phyloP scores from a whole-genome alignment of 805 yeast species.

The Candida sonorensis region DNA sequence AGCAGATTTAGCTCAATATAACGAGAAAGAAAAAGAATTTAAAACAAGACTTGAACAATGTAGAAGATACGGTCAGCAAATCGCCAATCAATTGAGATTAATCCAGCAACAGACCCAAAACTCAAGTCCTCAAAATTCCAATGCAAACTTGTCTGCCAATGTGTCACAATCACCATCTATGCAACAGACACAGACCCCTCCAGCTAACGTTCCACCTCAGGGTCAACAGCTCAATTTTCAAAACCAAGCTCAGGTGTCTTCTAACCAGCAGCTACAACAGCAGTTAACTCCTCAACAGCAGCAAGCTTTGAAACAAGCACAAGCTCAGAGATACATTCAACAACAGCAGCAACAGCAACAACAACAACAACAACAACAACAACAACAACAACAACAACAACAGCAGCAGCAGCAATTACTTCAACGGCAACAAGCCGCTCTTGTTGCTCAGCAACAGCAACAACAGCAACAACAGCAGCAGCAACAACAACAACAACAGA shows the following conservation, averaged over 20 bases:
- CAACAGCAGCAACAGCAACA: constrained; percentile 8
- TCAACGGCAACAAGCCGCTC: constrained; percentile 6
- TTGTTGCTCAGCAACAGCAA: constrained; percentile 4
- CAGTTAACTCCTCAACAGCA: constrained; percentile 4
- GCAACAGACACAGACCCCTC: constrained; percentile 12
- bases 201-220: no score
- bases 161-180: constrained; percentile 3
- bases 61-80: constrained; percentile 32
- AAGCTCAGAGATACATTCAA: constrained; percentile 1
- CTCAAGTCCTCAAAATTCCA: constrained; percentile 1
- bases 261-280: constrained; percentile 18
- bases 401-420: constrained; percentile 7
- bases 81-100: constrained; percentile 36
- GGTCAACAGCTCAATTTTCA: constrained; percentile 17
- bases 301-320: constrained; percentile 4
- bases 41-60: constrained; percentile 41
- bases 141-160: not conserved
- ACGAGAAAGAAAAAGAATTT: constrained; percentile 42
- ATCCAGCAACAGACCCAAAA: constrained; percentile 14
- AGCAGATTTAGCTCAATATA: constrained; percentile 37
- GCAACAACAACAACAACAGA: constrained; percentile 3
- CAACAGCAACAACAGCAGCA: constrained; percentile 2
- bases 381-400: constrained; percentile 6
- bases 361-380: constrained; percentile 1
- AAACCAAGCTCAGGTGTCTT: constrained; percentile 18